Percentiles rank a stretch among this genome's conserved stretches.
These are phyloP conservation scores for Lachancea waltii DNA, from an alignment of 805 yeast species.

Conservation along the genomic window DNA sequence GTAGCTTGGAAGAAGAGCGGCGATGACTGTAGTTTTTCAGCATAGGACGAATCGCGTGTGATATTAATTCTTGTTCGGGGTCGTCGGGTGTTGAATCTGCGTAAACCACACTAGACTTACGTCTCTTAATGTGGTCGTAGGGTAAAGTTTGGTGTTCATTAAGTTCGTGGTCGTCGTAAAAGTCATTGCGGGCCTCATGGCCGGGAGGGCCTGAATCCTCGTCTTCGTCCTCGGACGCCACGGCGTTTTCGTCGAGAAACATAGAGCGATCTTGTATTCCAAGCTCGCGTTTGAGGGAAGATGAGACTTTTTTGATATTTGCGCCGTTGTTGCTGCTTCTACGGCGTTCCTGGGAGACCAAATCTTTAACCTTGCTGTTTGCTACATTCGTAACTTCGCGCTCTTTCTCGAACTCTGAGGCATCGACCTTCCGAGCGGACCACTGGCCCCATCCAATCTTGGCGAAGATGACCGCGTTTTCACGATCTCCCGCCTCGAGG, in stretches of 20 bases:
- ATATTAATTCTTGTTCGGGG: slow-evolving; percentile 15
- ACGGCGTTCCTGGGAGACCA: slow-evolving; percentile 27
- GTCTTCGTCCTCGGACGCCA: slow-evolving; percentile 30
- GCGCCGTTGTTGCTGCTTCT: slow-evolving; percentile 23
- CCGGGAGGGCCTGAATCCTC: slow-evolving; percentile 30
- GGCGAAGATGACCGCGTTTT: slow-evolving; percentile 59
- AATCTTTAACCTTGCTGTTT: slow-evolving; percentile 41
- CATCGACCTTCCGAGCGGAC: slow-evolving; percentile 49
- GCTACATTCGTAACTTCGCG: slow-evolving; percentile 38
- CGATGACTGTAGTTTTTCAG: slow-evolving; percentile 13
- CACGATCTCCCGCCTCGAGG: slow-evolving; percentile 62
- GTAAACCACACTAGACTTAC: slow-evolving; percentile 25
- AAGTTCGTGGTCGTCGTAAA: slow-evolving; percentile 27
- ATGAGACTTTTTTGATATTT: slow-evolving; percentile 11
- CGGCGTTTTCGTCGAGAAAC: slow-evolving; percentile 38
- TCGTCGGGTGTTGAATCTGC: slow-evolving; percentile 23
- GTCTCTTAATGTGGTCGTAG: slow-evolving; percentile 26
- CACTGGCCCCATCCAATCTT: slow-evolving; percentile 99
- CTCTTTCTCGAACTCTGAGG: slow-evolving; percentile 32
- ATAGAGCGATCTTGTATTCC: slow-evolving; percentile 24
- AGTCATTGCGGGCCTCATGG: slow-evolving; percentile 2
- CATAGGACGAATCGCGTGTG: slow-evolving; percentile 14
- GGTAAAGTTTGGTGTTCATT: slow-evolving; percentile 26
- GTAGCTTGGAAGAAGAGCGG: slow-evolving; percentile 18
- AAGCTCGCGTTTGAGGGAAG: slow-evolving; percentile 10